phyloP scores from a whole-genome alignment of 1,139 yeast genomes.

The Suzukiozyma palmioleophila region DNA sequence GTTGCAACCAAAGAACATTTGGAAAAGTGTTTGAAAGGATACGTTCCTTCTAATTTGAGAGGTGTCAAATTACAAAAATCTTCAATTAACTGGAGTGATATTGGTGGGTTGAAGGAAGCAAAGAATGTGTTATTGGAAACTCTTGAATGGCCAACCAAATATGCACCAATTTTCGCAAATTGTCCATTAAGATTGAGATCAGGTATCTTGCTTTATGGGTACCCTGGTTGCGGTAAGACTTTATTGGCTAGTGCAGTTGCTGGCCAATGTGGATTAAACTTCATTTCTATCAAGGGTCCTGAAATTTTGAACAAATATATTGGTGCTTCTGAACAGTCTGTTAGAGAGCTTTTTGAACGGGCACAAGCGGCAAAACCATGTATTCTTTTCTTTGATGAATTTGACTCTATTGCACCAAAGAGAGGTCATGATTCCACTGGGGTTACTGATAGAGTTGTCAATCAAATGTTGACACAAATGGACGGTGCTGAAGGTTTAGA shows the following conservation, averaged over 20 bases:
- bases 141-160: slow-evolving; percentile 94
- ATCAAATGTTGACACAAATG: slow-evolving; percentile 96
- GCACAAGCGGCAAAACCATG: slow-evolving; percentile 96
- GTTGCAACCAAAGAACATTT: slow-evolving; percentile 35
- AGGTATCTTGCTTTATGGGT: slow-evolving; percentile 87
- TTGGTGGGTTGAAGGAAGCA: slow-evolving; percentile 82
- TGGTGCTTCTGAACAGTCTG: slow-evolving; percentile 96
- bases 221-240: slow-evolving; percentile 98
- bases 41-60: slow-evolving; percentile 75
- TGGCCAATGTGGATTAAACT: slow-evolving; percentile 89
- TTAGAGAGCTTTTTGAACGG: slow-evolving; percentile 86
- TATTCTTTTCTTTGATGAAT: slow-evolving; percentile 89
- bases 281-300: slow-evolving; percentile 93
- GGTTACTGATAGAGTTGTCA: slow-evolving; percentile 95
- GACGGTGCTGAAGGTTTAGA: slow-evolving; percentile 99
- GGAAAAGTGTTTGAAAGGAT: slow-evolving; percentile 57
- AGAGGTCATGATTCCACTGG: slow-evolving; percentile 98
- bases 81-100: slow-evolving; percentile 74
- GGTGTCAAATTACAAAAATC: slow-evolving; percentile 86
- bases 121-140: slow-evolving; percentile 78
- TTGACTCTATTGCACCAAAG: slow-evolving; percentile 95
- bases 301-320: slow-evolving; percentile 93
- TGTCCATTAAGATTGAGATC: slow-evolving; percentile 87
- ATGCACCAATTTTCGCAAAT: slow-evolving; percentile 86
- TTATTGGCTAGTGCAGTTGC: slow-evolving; percentile 91